Conservation (phyloP, 2,329 filamentous ascomycete genomes). For the Arthroderma uncinatum region DNA sequence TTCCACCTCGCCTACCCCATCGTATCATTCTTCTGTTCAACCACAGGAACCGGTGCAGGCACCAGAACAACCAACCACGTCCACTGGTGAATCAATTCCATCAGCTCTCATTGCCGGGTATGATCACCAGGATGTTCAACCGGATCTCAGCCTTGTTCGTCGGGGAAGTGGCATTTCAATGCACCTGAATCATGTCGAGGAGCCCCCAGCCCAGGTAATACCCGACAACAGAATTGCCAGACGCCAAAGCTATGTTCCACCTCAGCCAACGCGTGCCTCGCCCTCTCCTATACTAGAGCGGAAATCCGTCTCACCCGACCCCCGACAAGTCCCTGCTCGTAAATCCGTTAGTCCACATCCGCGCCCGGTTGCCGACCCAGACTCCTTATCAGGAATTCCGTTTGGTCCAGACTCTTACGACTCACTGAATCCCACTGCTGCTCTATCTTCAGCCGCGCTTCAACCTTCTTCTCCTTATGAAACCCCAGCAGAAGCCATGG, state of each 20-base stretch:
- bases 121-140: slow-evolving; percentile 24
- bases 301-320: slow-evolving; percentile 23
- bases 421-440: slow-evolving; percentile 43
- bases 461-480: slow-evolving; percentile 29
- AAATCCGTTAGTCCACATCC: slow-evolving; percentile 52
- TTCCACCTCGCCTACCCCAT: slow-evolving; percentile 15
- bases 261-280: slow-evolving; percentile 23
- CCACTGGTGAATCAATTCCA: slow-evolving; percentile 26
- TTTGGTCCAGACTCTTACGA: slow-evolving; percentile 54
- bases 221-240: slow-evolving; percentile 22
- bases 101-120: slow-evolving; percentile 34
- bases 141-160: not conserved
- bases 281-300: slow-evolving; percentile 22
- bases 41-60: slow-evolving; percentile 15
- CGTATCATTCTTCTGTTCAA: slow-evolving; percentile 20
- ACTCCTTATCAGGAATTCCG: slow-evolving; percentile 37
- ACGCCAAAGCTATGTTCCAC: slow-evolving; percentile 19
- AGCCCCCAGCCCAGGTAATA: slow-evolving; percentile 19
- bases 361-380: slow-evolving; percentile 23
- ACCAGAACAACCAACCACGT: slow-evolving; percentile 20
- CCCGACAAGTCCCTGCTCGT: slow-evolving; percentile 37
- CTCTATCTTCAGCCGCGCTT: slow-evolving; percentile 23
- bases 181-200: not conserved
- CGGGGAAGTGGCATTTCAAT: not conserved
- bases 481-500: slow-evolving; percentile 30